Base-by-base conservation (phyloP, 2,329 filamentous ascomycete genomes). In the Blastomyces parvus region DNA sequence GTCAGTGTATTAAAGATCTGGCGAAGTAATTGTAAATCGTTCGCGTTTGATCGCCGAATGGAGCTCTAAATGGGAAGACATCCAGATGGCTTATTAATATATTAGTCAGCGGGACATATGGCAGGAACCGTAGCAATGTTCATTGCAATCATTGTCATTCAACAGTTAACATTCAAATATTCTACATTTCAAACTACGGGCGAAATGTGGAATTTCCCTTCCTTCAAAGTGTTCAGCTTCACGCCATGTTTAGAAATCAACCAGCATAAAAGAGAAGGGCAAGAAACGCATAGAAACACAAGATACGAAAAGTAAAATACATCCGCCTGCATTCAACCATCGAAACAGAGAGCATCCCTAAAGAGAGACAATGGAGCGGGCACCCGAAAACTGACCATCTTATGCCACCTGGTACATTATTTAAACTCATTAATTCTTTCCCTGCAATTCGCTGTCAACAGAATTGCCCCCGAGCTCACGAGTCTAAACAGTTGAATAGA, bases 261-360 rank as follows among this genome's bases (percentile, higher is more conserved):
- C 25, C 8, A 33, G 40, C 11, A 59, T 13, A 11, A 59, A 36
- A 46, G 17, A n/a, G 7, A 6, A 33, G 42, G 19, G 19, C 5
- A 38, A 57, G 27, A 57, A 27, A 38, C 36, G 8, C n/a, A 57
- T 17, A 55, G 33, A 8, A 33, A 19, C 27, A n/a, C 27, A 36
- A n/a, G 33, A n/a, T 17, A 30, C 7, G 7, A 58, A 58, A 30
- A 38, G 36, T 38, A 59, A 59, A 59, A 17, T 59, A 59, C 57
- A 59, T 59, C 36, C 40, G 25, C 40, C 17, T 42, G 25, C 57
- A 59, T 59, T 40, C 57, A 48, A 59, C 27, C 25, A 25, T 46
- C 30, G 17, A 46, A 22, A 46, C 57, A n/a, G 57, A 44, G 57
- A 46, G 13, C 42, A 33, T 13, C 42, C 46, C 25, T 25, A 8